phyloP scores from a whole-genome alignment of 208 protist genomes.

The Leishmania aethiopica region DNA sequence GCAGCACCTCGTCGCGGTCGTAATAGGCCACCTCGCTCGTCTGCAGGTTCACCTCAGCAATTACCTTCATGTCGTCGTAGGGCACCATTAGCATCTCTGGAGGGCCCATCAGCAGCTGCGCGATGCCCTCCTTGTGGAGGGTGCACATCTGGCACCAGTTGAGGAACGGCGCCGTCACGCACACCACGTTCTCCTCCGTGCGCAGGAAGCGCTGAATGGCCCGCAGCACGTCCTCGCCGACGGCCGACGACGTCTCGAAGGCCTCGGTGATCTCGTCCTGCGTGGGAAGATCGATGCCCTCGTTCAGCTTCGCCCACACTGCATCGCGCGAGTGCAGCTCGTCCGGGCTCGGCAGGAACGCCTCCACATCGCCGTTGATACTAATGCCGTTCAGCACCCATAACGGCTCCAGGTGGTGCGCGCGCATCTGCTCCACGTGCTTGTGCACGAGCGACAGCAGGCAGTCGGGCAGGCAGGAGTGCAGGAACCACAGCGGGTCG shows the following conservation, averaged over 20 bases:
- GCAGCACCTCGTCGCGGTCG: constrained; percentile 71
- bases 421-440: constrained; percentile 72
- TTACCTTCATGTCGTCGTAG: constrained; percentile 71
- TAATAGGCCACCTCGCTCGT: constrained; percentile 60
- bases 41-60: constrained; percentile 73
- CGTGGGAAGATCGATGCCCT: constrained; percentile 46
- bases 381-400: constrained; percentile 86
- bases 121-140: constrained; percentile 76
- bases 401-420: constrained; percentile 68
- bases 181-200: constrained; percentile 61
- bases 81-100: constrained; percentile 86
- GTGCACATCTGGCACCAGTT: constrained; percentile 90
- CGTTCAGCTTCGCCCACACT: constrained; percentile 72
- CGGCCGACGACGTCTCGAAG: constrained; percentile 63
- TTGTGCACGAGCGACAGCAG: constrained; percentile 63
- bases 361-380: constrained; percentile 82
- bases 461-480: constrained; percentile 71
- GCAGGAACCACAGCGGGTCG: constrained; percentile 86
- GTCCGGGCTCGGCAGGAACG: constrained; percentile 62
- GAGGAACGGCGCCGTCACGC: constrained; percentile 80
- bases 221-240: constrained; percentile 83
- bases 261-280: constrained; percentile 55
- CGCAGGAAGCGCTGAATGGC: constrained; percentile 78
- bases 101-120: constrained; percentile 70
- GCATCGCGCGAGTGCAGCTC: constrained; percentile 58